Evolutionary conservation across 2,329 filamentous ascomycete species (phyloP).

Genomic region (Monilinia polystroma): DNA sequence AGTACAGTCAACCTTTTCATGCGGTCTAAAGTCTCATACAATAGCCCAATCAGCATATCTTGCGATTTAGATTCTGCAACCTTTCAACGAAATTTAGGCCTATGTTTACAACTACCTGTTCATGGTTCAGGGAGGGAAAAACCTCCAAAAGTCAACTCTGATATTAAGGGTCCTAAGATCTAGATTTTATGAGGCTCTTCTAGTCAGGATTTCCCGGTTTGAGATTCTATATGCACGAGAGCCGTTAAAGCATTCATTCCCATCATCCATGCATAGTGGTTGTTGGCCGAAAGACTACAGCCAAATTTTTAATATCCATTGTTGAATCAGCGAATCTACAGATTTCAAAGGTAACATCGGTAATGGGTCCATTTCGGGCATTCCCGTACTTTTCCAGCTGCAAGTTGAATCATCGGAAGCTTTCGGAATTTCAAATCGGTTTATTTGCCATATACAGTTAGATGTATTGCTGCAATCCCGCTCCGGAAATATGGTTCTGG

Average conservation of each 20-base stretch:
- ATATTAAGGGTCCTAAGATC: slow-evolving; percentile 21
- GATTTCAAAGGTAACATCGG: slow-evolving; percentile 10
- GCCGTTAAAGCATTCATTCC: slow-evolving; percentile 6
- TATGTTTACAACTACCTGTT: background rate
- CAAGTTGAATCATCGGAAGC: slow-evolving; percentile 10
- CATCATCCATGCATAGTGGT: slow-evolving; percentile 4
- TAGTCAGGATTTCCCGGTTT: slow-evolving; percentile 13
- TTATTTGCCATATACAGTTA: slow-evolving; percentile 13
- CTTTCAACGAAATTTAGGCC: background rate
- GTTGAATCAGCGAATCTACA: background rate
- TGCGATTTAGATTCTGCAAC: background rate
- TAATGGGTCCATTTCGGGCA: slow-evolving; percentile 12
- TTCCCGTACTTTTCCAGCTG: slow-evolving; percentile 9
- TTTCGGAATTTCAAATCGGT: slow-evolving; percentile 15
- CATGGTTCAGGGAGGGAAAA: background rate
- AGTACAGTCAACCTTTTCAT: slow-evolving; percentile 1
- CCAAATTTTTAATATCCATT: background rate
- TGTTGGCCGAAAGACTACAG: background rate
- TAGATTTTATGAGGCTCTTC: slow-evolving; percentile 23
- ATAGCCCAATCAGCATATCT: background rate
- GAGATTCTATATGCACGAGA: slow-evolving; percentile 4
- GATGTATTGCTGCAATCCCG: slow-evolving; percentile 2
- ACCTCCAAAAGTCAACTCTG: background rate
- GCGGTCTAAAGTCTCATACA: background rate
- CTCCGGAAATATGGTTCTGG: slow-evolving; percentile 21